Conservation (phyloP, 2,329 filamentous ascomycete genomes). For the Beauveria varroae region DNA sequence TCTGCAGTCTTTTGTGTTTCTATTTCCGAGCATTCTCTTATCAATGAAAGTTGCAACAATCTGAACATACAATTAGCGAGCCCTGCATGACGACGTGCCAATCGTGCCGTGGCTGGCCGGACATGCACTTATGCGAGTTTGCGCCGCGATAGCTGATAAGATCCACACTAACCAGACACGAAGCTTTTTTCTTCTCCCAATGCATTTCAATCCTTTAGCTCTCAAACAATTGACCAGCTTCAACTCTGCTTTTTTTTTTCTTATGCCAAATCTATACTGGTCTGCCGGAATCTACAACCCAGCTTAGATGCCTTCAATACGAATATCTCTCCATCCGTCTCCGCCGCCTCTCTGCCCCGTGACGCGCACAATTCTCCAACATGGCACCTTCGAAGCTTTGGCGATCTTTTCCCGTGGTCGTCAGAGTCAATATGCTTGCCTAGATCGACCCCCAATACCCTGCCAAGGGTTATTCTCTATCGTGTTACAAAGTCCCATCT, state of each 20-base stretch:
- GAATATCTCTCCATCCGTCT: background rate
- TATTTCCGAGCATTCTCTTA: background rate
- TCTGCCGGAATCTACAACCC: background rate
- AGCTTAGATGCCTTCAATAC: slow-evolving; percentile 3
- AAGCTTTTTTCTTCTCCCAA: background rate
- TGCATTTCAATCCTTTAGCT: background rate
- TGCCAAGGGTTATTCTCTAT: slow-evolving; percentile 86
- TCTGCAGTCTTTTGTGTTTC: background rate
- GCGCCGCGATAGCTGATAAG: slow-evolving; percentile 1
- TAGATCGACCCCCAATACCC: slow-evolving; percentile 67
- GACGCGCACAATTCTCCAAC: background rate
- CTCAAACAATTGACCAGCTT: background rate
- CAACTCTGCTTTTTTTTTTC: background rate
- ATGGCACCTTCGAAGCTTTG: slow-evolving; percentile 92
- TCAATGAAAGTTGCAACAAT: background rate
- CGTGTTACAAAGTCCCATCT: slow-evolving; percentile 84
- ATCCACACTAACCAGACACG: background rate
- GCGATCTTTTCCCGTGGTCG: slow-evolving; percentile 61
- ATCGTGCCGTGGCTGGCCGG: background rate
- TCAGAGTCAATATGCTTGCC: slow-evolving; percentile 81
- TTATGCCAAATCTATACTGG: background rate
- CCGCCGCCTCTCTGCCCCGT: background rate
- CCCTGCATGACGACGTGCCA: background rate
- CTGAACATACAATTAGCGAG: background rate
- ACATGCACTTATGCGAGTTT: slow-evolving; percentile 10